A percentile compares a stretch with the other conserved stretches of the same genome.
phyloP scores from a whole-genome alignment of 2,329 filamentous ascomycete genomes.

The Apiospora aurea region DNA sequence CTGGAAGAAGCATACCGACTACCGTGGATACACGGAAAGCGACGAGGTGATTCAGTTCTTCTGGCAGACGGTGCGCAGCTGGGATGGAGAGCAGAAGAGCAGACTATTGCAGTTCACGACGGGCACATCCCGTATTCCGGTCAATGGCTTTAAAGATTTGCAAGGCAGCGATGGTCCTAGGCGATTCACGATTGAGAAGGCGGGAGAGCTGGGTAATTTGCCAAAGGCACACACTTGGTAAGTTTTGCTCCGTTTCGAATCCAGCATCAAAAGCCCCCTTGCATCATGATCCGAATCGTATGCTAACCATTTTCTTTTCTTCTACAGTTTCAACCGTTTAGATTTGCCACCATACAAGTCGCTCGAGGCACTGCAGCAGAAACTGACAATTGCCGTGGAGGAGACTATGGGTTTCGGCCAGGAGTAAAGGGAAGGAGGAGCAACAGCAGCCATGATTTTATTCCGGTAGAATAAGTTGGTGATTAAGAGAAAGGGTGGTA shows the following conservation, averaged over 20 bases:
- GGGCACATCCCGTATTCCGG: conserved; percentile 95
- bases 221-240: conserved; percentile 99
- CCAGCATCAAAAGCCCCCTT: not conserved
- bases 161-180: conserved; percentile 96
- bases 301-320: conserved; percentile 32
- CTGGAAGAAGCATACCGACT: conserved; percentile 99
- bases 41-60: conserved; percentile 98
- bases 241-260: not conserved
- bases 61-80: conserved; percentile 96
- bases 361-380: conserved; percentile 83
- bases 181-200: conserved; percentile 97
- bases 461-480: conserved; percentile 6
- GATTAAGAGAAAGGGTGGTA: not conserved
- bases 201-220: conserved; percentile 86
- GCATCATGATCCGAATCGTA: not conserved
- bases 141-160: conserved; percentile 99
- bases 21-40: conserved; percentile 96
- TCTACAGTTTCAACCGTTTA: conserved; percentile 87
- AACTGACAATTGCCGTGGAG: conserved; percentile 96
- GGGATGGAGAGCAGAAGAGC: conserved; percentile 99
- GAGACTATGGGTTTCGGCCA: conserved; percentile 99
- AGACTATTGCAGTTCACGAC: conserved; percentile 96
- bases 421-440: conserved; percentile 65
- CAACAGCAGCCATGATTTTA: not conserved
- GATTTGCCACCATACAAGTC: conserved; percentile 94